Evolutionary conservation across 306 rosid genomes (phyloP).

Genomic region (Fagus sylvatica): DNA sequence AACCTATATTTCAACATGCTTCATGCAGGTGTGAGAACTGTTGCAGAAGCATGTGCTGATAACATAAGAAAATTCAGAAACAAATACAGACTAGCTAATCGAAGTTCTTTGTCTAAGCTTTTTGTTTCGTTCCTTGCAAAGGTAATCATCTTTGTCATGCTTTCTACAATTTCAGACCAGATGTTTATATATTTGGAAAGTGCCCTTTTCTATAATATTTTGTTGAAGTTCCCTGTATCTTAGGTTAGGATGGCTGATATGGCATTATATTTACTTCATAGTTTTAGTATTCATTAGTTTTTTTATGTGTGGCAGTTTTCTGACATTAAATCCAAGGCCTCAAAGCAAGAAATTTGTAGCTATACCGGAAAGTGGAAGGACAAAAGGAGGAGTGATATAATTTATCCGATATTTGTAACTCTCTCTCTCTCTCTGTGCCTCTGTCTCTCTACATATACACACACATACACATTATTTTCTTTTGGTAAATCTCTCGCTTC

Average conservation of each 20-base stretch:
- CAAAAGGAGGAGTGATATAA: slow-evolving; percentile 48
- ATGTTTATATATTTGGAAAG: neutral
- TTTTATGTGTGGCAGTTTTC: slow-evolving; percentile 65
- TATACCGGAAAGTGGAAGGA: slow-evolving; percentile 62
- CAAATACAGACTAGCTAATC: slow-evolving; percentile 51
- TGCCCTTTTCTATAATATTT: neutral
- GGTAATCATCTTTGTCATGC: slow-evolving; percentile 37
- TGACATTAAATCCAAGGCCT: slow-evolving; percentile 44
- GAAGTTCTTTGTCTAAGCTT: slow-evolving; percentile 65
- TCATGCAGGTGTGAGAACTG: slow-evolving; percentile 67
- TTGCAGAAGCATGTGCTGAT: slow-evolving; percentile 52
- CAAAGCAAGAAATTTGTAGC: slow-evolving; percentile 59
- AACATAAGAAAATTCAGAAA: slow-evolving; percentile 43
- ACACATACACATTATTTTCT: neutral
- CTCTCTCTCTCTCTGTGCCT: slow-evolving; percentile 20
- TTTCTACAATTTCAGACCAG: slow-evolving; percentile 12
- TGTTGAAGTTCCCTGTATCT: slow-evolving; percentile 13
- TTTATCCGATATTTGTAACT: slow-evolving; percentile 62
- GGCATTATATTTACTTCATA: slow-evolving; percentile 11
- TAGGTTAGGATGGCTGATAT: neutral
- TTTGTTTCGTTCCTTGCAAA: slow-evolving; percentile 63
- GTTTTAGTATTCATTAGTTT: too few relatives aligned
- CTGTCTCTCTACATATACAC: too few relatives aligned
- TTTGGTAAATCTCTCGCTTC: neutral
- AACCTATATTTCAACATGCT: slow-evolving; percentile 21